Conservation (phyloP, 768 basidiomycete genomes). For the Phanerodontia chrysosporium region DNA sequence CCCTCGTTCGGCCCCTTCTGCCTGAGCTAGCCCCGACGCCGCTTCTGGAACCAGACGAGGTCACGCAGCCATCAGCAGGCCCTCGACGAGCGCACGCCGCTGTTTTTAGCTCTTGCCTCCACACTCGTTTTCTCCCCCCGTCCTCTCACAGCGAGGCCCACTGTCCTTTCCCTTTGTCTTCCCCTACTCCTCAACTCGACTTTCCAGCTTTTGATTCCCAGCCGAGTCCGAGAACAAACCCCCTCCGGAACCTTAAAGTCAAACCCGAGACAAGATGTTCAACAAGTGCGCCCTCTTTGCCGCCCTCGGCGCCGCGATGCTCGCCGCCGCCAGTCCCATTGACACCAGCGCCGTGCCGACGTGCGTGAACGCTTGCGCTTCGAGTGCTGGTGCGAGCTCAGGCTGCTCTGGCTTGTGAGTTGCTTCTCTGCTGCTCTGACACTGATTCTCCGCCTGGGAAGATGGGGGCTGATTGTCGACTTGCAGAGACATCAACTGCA, state of each 20-base stretch:
- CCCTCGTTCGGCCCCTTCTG: neutral
- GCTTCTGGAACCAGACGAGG: neutral
- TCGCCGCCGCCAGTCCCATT: neutral
- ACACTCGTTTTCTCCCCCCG: neutral
- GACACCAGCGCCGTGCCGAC: slow-evolving; percentile 6
- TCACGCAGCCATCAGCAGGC: neutral
- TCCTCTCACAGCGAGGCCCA: neutral
- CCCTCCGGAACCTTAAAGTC: neutral
- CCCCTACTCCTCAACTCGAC: neutral
- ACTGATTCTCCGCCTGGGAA: neutral
- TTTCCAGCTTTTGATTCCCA: neutral
- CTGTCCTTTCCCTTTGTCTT: neutral
- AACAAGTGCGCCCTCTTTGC: neutral
- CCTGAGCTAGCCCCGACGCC: neutral
- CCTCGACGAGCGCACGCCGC: neutral
- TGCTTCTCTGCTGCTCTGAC: neutral
- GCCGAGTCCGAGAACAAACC: neutral
- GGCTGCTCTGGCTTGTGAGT: slow-evolving; percentile 6
- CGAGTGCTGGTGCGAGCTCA: neutral
- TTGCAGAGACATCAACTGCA: neutral
- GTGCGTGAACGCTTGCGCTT: slow-evolving; percentile 3
- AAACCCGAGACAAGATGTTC: neutral
- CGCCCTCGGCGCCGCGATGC: slow-evolving; percentile 3
- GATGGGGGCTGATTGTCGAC: neutral
- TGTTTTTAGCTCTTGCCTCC: neutral